Evolutionary conservation across 176 grass and related monocot genomes (phyloP).

Genomic region (Aegilops tauschii): DNA sequence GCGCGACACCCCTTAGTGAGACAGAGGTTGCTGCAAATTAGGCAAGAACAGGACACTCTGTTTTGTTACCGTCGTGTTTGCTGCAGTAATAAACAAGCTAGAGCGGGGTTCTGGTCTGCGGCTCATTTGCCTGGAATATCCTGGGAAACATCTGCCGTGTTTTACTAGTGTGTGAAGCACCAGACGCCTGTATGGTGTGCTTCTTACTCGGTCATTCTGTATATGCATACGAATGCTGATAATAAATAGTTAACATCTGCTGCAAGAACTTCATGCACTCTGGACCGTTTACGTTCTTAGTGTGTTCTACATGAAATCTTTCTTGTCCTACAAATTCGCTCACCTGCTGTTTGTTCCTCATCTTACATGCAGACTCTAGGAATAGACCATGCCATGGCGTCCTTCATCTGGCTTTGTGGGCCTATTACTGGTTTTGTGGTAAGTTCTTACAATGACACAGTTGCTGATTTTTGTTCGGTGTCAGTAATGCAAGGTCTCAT

Average conservation of each 20-base stretch:
- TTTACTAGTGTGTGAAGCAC: too few species aligned
- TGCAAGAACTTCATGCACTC: neutral
- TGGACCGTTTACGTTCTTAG: neutral
- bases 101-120: too few species aligned
- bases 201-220: neutral
- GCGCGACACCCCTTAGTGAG: too few species aligned
- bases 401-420: constrained; percentile 98
- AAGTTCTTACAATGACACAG: neutral
- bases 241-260: too few species aligned
- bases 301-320: neutral
- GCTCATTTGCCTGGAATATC: too few species aligned
- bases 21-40: too few species aligned
- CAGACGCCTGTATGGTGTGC: too few species aligned
- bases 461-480: neutral
- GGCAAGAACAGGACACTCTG: too few species aligned
- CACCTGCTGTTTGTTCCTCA: neutral
- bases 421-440: constrained; percentile 97
- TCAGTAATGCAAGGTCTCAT: neutral
- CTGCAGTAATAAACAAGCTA: too few species aligned
- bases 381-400: constrained; percentile 94
- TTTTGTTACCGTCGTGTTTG: neutral
- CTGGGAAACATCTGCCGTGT: too few species aligned
- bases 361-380: constrained; percentile 79
- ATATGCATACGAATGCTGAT: neutral
- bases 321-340: neutral